phyloP scores from a whole-genome alignment of 2,329 filamentous ascomycete genomes.

The Monosporascus sp. region DNA sequence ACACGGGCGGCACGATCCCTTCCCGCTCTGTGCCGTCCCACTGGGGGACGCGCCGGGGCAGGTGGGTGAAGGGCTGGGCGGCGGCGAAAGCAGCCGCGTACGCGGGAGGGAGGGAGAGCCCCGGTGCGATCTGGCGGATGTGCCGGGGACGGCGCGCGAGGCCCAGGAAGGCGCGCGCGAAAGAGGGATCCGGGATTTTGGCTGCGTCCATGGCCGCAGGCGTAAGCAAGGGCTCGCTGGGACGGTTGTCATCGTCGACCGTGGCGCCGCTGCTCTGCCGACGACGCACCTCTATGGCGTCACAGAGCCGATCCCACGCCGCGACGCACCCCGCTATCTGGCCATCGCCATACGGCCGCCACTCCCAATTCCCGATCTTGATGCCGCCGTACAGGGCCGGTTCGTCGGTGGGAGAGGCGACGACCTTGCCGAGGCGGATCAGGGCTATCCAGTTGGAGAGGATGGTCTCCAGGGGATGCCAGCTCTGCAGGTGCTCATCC shows the following conservation, averaged over 20 bases:
- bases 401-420: constrained; percentile 12
- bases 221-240: constrained; percentile 1
- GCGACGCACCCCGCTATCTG: constrained; percentile 18
- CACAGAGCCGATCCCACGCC: constrained; percentile 19
- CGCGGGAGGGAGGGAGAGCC: constrained; percentile 6
- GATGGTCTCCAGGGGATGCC: constrained; percentile 23
- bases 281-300: constrained; percentile 18
- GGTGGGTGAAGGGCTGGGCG: constrained; percentile 13
- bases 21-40: too few relatives aligned
- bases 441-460: constrained; percentile 21
- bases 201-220: constrained; percentile 9
- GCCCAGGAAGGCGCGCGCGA: constrained; percentile 15
- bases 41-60: constrained; percentile 3
- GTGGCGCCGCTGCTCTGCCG: too few relatives aligned
- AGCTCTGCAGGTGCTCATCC: constrained; percentile 12
- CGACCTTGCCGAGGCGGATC: constrained; percentile 19
- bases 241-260: not conserved
- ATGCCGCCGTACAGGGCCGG: constrained; percentile 11
- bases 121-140: constrained; percentile 14
- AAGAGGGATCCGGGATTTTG: constrained; percentile 10
- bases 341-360: constrained; percentile 23
- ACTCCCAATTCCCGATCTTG: constrained; percentile 24
- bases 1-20: constrained; percentile 11
- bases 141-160: constrained; percentile 11
- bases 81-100: constrained; percentile 13